Base-by-base conservation (phyloP, 2,329 filamentous ascomycete genomes). In the Emericellopsis atlantica region DNA sequence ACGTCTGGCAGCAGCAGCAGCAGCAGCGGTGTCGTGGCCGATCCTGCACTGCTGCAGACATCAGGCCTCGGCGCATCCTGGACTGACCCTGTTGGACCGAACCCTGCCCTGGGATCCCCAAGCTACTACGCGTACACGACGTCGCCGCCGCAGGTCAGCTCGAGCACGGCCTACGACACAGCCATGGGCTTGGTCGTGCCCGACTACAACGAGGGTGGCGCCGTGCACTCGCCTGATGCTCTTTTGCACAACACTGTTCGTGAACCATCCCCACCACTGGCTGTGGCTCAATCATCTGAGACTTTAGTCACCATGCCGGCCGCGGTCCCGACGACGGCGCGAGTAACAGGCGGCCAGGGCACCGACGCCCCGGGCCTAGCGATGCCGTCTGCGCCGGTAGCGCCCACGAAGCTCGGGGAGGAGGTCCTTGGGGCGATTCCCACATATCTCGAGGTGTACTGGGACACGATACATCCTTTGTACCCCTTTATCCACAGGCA, bases 401-500 rank as follows among this genome's bases (percentile, higher is more conserved):
- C 50, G 42, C 48, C 55, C 9, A 45, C 60, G 40, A 54, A 60
- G 40, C 51, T 70, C 48, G 58, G 61, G 45, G 53, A 56, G 26
- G 58, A 59, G 37, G 55, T 61, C 36, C 60, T 59, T 44, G 63
- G 60, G 39, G 60, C 62, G 33, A 63, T 74, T 36, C 69, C 72
- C 34, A 51, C 52, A 34, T 75, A 75, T 46, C 57, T 76, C 44
- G 59, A 69, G 21, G 55, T 68, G 31, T 76, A 74, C 54, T 76
- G 72, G 72, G 60, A 66, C 39, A 64, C 62, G 44, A 66, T 73
- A 38, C 61, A 73, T 47, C 57, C 59, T 18, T 46, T 60, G 42
- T 67, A 66, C 47, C 71, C 72, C n/a, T 52, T 75, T 22, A 59
- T 75, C 22, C 72, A 76, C 53, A 62, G 61, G 43, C 52, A 57